Evolutionary conservation across 2,329 filamentous ascomycete species (phyloP).

Genomic region (Aureobasidium subglaciale): DNA sequence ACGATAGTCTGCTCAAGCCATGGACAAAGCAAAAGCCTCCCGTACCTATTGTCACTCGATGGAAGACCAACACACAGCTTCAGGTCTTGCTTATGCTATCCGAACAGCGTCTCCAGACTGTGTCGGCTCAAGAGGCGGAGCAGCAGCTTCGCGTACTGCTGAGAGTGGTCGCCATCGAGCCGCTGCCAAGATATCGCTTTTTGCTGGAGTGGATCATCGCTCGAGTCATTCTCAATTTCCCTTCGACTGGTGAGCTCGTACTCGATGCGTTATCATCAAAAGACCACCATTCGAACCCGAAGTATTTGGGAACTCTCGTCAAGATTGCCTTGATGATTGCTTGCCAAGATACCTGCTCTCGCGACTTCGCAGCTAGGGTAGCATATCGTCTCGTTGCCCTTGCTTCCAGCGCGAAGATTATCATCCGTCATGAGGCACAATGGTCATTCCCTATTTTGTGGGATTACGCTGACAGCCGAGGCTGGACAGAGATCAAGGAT

Average conservation of each 20-base stretch:
- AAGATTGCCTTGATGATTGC: slow-evolving; percentile 40
- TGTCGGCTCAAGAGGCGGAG: slow-evolving; percentile 21
- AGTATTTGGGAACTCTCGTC: slow-evolving; percentile 41
- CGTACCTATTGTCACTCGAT: slow-evolving; percentile 38
- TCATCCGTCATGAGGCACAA: slow-evolving; percentile 48
- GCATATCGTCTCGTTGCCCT: slow-evolving; percentile 38
- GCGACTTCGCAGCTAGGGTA: slow-evolving; percentile 33
- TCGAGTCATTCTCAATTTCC: slow-evolving; percentile 34
- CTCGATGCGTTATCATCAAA: slow-evolving; percentile 31
- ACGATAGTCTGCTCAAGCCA: slow-evolving; percentile 33
- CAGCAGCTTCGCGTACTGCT: slow-evolving; percentile 33
- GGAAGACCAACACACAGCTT: slow-evolving; percentile 44
- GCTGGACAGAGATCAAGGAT: slow-evolving; percentile 31
- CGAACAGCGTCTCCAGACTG: slow-evolving; percentile 29
- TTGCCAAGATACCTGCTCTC: slow-evolving; percentile 29
- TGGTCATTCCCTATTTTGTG: slow-evolving; percentile 41
- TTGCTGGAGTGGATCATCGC: slow-evolving; percentile 43
- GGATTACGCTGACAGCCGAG: slow-evolving; percentile 30
- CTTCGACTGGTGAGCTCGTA: slow-evolving; percentile 27
- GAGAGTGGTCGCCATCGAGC: slow-evolving; percentile 38
- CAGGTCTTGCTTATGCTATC: slow-evolving; percentile 39
- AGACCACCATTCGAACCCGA: slow-evolving; percentile 42
- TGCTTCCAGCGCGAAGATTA: slow-evolving; percentile 43
- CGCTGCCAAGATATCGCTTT: slow-evolving; percentile 41
- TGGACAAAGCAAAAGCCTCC: slow-evolving; percentile 39